Conservation (phyloP, 1,284 basidiomycete species). For the Trichosporon ovoides region DNA sequence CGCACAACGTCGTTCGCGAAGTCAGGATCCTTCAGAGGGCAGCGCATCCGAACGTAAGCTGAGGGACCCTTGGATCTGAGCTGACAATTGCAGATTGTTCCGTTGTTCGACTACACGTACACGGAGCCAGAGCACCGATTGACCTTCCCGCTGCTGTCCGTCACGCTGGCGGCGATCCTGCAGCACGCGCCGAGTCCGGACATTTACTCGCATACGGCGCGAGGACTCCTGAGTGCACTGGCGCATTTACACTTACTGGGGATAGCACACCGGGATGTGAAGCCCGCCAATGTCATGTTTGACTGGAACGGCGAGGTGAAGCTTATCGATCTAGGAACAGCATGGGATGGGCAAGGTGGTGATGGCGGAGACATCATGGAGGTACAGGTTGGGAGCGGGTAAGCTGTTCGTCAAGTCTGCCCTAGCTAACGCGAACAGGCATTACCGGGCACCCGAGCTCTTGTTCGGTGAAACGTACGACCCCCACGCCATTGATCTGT, state of each 20-base stretch:
- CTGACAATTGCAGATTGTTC: conserved; percentile 14
- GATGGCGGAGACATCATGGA: conserved; percentile 54
- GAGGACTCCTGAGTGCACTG: conserved; percentile 62
- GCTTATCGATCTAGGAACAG: conserved; percentile 84
- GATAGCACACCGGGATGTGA: conserved; percentile 84
- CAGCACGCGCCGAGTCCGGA: conserved; percentile 47
- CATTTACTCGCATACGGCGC: conserved; percentile 59
- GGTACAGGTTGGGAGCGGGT: conserved; percentile 82
- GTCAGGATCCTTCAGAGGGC: conserved; percentile 1
- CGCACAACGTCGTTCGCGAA: conserved; percentile 18
- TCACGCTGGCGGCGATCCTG: not conserved
- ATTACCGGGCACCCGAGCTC: conserved; percentile 85
- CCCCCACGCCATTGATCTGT: conserved; percentile 68
- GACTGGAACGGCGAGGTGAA: conserved; percentile 56
- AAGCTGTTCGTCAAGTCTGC: conserved; percentile 27
- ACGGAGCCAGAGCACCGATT: conserved; percentile 4
- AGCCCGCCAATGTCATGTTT: conserved; percentile 76
- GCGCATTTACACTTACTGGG: conserved; percentile 62
- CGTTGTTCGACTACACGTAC: conserved; percentile 6
- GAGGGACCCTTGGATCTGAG: too few relatives aligned
- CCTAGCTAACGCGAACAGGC: conserved; percentile 48
- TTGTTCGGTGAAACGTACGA: conserved; percentile 72
- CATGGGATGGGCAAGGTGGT: conserved; percentile 49
- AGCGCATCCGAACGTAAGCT: conserved; percentile 10
- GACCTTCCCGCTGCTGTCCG: conserved; percentile 11